Evolutionary conservation across 176 grass and related monocot species (phyloP).

Genomic region (Oryza longistaminata): DNA sequence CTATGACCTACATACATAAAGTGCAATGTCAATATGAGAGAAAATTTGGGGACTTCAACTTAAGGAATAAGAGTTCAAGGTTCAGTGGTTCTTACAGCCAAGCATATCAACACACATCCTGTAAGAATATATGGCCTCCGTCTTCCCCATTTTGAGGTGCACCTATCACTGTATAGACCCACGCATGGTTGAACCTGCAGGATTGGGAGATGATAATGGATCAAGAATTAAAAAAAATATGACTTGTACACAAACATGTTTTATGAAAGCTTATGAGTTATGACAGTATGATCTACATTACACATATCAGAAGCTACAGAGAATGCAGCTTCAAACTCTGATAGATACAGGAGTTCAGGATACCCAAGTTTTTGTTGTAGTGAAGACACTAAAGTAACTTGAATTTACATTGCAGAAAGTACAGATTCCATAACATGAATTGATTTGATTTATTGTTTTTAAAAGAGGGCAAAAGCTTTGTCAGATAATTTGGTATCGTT

Average conservation of each 20-base stretch:
- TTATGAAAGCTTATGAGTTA: not conserved
- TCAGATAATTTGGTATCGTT: not conserved
- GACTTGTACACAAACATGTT: not conserved
- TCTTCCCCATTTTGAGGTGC: conserved; percentile 55
- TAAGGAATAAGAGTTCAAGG: not conserved
- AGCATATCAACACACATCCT: conserved; percentile 70
- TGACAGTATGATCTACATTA: not conserved
- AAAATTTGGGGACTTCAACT: not conserved
- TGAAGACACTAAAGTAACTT: not conserved
- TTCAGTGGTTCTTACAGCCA: conserved; percentile 52
- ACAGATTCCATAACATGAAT: not conserved
- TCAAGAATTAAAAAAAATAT: conserved; percentile 1
- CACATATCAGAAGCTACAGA: not conserved
- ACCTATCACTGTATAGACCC: conserved; percentile 79
- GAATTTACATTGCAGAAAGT: not conserved
- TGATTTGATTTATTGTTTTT: too few species aligned
- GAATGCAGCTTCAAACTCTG: not conserved
- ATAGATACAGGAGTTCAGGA: not conserved
- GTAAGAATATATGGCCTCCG: conserved; percentile 75
- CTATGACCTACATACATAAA: conserved; percentile 47
- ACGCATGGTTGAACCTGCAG: conserved; percentile 78
- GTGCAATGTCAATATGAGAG: not conserved
- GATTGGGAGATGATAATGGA: not conserved
- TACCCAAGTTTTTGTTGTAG: not conserved
- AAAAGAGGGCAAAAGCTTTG: too few species aligned